Evolutionary conservation across 2,329 filamentous ascomycete species (phyloP).

Genomic region (Pleomassaria siparia): DNA sequence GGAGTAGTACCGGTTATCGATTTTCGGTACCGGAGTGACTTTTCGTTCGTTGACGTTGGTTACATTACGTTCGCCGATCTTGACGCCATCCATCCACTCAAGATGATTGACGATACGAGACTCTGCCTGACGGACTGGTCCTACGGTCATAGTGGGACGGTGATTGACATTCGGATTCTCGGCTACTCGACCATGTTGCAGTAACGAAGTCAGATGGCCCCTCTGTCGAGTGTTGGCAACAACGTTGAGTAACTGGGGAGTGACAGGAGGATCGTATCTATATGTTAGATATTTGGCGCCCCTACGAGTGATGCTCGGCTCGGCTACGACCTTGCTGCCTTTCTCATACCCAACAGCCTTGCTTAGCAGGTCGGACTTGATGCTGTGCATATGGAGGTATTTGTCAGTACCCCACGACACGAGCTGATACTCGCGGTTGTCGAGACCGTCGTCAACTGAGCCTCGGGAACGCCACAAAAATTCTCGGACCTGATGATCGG

Average conservation of each 20-base stretch:
- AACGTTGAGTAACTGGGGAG: slow-evolving; percentile 3
- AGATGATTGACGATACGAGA: slow-evolving; percentile 59
- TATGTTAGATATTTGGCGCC: slow-evolving; percentile 86
- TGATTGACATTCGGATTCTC: not conserved
- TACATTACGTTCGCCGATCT: slow-evolving; percentile 52
- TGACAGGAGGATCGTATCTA: slow-evolving; percentile 54
- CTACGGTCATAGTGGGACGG: slow-evolving; percentile 51
- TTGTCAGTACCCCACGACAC: slow-evolving; percentile 92
- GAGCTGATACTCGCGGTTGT: slow-evolving; percentile 86
- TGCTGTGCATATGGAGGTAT: slow-evolving; percentile 74
- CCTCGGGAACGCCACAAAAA: slow-evolving; percentile 88
- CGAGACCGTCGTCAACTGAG: slow-evolving; percentile 62
- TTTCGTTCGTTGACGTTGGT: slow-evolving; percentile 10
- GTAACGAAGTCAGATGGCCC: slow-evolving; percentile 15
- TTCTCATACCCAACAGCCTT: slow-evolving; percentile 72
- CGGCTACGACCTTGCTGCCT: slow-evolving; percentile 64
- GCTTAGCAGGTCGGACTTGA: slow-evolving; percentile 64
- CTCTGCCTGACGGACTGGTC: slow-evolving; percentile 51
- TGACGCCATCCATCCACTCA: slow-evolving; percentile 66
- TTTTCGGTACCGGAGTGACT: not conserved
- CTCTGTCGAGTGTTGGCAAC: slow-evolving; percentile 1
- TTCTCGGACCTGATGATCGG: slow-evolving; percentile 70
- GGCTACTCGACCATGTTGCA: not conserved
- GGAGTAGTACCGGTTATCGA: not conserved
- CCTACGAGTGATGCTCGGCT: slow-evolving; percentile 74